phyloP scores from a whole-genome alignment of 2,329 filamentous ascomycete species.

The Grosmannia clavigera region DNA sequence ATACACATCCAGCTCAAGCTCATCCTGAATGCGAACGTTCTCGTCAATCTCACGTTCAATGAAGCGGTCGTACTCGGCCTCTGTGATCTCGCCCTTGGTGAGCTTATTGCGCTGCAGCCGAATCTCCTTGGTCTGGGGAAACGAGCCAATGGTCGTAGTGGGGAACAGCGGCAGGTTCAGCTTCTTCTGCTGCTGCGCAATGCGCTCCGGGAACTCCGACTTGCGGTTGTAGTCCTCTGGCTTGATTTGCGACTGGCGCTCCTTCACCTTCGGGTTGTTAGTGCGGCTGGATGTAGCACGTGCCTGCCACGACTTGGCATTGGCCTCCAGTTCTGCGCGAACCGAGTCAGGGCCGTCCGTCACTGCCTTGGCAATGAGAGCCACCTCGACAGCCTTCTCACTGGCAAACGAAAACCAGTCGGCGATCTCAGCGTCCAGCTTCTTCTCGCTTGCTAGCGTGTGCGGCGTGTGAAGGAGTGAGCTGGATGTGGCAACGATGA shows the following conservation, averaged over 20 bases:
- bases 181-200: constrained; percentile 78
- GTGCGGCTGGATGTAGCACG: constrained; percentile 87
- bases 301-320: constrained; percentile 85
- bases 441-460: constrained; percentile 97
- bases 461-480: constrained; percentile 97
- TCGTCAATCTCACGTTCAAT: constrained; percentile 98
- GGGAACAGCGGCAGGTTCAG: constrained; percentile 95
- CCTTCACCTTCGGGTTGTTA: constrained; percentile 96
- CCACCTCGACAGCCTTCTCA: constrained; percentile 87
- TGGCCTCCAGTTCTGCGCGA: constrained; percentile 82
- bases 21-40: constrained; percentile 92
- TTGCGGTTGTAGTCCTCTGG: constrained; percentile 82
- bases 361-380: constrained; percentile 91
- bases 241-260: constrained; percentile 81
- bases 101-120: constrained; percentile 94
- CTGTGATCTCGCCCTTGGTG: constrained; percentile 94
- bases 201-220: constrained; percentile 75
- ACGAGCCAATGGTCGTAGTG: constrained; percentile 97
- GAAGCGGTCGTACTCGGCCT: constrained; percentile 92
- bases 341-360: constrained; percentile 84
- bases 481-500: constrained; percentile 92
- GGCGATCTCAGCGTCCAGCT: constrained; percentile 80
- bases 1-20: constrained; percentile 92
- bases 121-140: constrained; percentile 99
- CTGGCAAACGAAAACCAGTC: constrained; percentile 98